A percentile compares a stretch with the other conserved stretches of the same genome.
phyloP scores from a whole-genome alignment of 2,329 filamentous ascomycete genomes.

The Metarhizium robertsii region DNA sequence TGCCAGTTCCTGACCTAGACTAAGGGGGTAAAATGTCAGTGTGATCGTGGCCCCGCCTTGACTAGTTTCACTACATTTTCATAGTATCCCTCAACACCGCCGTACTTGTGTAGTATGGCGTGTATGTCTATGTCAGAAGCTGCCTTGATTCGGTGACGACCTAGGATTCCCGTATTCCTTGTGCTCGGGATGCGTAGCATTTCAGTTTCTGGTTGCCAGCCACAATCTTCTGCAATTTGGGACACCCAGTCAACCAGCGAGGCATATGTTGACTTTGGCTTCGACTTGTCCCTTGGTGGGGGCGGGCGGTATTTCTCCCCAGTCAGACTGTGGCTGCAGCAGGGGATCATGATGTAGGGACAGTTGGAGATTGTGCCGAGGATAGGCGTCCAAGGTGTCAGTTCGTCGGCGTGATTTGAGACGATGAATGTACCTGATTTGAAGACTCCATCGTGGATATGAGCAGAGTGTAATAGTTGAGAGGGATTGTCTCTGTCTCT shows the following conservation, averaged over 20 bases:
- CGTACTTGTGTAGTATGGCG: constrained; percentile 39
- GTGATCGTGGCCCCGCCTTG: constrained; percentile 31
- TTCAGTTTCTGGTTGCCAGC: constrained; percentile 71
- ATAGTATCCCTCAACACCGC: constrained; percentile 47
- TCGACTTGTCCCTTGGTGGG: constrained; percentile 38
- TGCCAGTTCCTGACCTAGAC: neutral
- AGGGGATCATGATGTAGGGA: constrained; percentile 88
- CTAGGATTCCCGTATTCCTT: constrained; percentile 73
- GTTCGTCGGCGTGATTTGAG: constrained; percentile 92
- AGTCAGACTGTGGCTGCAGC: constrained; percentile 81
- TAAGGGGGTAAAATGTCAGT: constrained; percentile 17
- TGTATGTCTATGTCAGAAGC: constrained; percentile 22
- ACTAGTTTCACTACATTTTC: constrained; percentile 55
- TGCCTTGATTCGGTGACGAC: constrained; percentile 23
- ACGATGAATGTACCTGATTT: constrained; percentile 76
- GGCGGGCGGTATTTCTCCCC: constrained; percentile 66
- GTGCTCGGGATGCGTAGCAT: constrained; percentile 88
- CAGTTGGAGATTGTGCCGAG: constrained; percentile 66
- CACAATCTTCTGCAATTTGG: constrained; percentile 59
- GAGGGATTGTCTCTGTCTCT: no score
- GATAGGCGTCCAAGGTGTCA: constrained; percentile 92
- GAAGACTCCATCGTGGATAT: constrained; percentile 56
- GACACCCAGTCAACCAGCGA: constrained; percentile 73
- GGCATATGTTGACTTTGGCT: constrained; percentile 64
- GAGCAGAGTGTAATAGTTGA: constrained; percentile 5